Evolutionary conservation across 2,329 filamentous ascomycete genomes (phyloP), one percentile per base, ranked within the genome.

Genomic region (Calonectria pteridis): DNA sequence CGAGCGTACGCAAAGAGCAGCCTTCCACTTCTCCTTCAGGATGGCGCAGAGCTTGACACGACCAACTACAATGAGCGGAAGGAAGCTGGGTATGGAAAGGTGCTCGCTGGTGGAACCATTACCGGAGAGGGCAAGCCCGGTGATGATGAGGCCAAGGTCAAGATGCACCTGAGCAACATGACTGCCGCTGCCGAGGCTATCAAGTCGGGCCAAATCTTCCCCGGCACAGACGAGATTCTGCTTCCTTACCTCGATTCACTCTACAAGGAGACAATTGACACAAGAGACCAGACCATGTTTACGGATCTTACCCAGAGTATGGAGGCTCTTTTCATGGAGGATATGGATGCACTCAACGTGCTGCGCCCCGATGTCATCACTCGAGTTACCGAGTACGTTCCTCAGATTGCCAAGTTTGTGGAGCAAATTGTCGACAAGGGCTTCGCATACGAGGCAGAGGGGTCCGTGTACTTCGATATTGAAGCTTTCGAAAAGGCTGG

Each of bases 401-500:
- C 93, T 0, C 93, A 98, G 81, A 98, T 98, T 81, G 95, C 94
- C 58, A 87, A 90, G 13, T 98, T 98, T 76, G 95, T 98, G 0
- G 91, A 96, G 80, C 92, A 90, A 76, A 94, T 98, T 71, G 91
- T 97, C 28, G 87, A 93, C 66, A 98, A 98, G 82, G 94, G 94
- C 0, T 98, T 96, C 78, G 96, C 93, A 2, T 98, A 98, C 77
- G 89, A 91, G 80, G 86, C 89, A 0, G 94, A 97, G 78, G 96
- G 95, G 0, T 98, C 95, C 0, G 95, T 98, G 0, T 98, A 98
- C 84, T 98, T 98, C 76, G 96, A 98, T 80, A 98, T 98, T 76
- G 88, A 89, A 6, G 91, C 94, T 0, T 98, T 98, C 81, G 95
- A 98, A 83, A 91, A 92, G 77, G 92, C 91, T 0, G 95, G 96